Evolutionary conservation across 2,329 filamentous ascomycete genomes (phyloP), one percentile per base, ranked within the genome.

Genomic region (Endocalyx cinctus): DNA sequence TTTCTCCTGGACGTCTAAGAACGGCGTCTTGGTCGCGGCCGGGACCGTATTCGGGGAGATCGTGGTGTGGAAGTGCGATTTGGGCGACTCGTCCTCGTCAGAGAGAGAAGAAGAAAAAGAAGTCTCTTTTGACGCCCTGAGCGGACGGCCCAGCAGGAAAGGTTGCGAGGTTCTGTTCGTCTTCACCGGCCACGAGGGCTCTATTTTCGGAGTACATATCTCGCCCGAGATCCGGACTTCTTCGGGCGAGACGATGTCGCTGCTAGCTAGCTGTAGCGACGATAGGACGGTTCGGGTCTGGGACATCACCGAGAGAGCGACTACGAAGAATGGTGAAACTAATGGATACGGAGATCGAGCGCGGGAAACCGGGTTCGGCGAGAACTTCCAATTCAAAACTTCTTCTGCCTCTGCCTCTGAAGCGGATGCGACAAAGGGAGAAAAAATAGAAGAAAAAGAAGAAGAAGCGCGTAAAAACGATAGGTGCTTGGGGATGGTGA

Each of bases 31-130:
- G 14, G 75, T 96, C 31, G 87, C 87, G 6, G 85, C 85, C 4
- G 92, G 92, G 1, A 97, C 92, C 0, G 88, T 90, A 1, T 97
- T 97, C 60, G 92, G 92, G 4, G 89, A 97, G 58, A 84, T 98
- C 20, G 70, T 96, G 23, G 75, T 94, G 12, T 97, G 92, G 92
- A 85, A 81, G 44, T 88, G 78, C 47, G 62, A 64, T 29, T 47
- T 71, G n/a, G 42, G 19, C 14, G n/a, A n/a, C n/a, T n/a, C n/a
- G n/a, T n/a, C n/a, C n/a, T n/a, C n/a, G n/a, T n/a, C n/a, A n/a
- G 20, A 16, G 19, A 4, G 13, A 13, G 4, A 23, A 4, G 10
- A 4, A 16, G 7, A 13, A 10, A 8, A 16, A 10, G 31, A 8
- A 6, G 4, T 6, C 30, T 11, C 6, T 7, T 5, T 5, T 16